These are phyloP conservation scores for Cryptococcus sp. DNA, from an alignment of 1,284 basidiomycete species.

Conservation along the genomic window DNA sequence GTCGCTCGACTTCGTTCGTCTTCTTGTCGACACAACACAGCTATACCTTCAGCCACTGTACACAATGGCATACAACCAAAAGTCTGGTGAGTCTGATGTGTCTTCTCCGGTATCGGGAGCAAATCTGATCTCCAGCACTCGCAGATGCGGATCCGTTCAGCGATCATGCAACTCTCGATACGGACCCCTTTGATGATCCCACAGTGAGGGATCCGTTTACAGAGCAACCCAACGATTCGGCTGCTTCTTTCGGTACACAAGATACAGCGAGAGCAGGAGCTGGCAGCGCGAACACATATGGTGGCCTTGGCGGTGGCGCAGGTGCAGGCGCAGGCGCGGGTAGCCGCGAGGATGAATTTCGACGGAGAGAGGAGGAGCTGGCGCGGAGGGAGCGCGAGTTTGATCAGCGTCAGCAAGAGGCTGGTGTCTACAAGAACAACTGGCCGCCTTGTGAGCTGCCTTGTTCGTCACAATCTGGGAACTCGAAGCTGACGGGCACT, in stretches of 20 bases:
- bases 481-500: not conserved
- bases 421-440: constrained; percentile 46
- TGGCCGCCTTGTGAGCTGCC: constrained; percentile 51
- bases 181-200: constrained; percentile 43
- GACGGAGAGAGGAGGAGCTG: constrained; percentile 36
- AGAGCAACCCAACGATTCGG: constrained; percentile 40
- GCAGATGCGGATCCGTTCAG: constrained; percentile 40
- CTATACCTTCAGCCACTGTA: no score
- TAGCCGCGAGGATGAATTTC: constrained; percentile 43
- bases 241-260: constrained; percentile 43
- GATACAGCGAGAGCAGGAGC: constrained; percentile 21
- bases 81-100: no score
- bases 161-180: constrained; percentile 33
- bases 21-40: no score
- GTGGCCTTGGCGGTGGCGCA: constrained; percentile 16
- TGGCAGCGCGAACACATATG: constrained; percentile 13
- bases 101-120: no score
- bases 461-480: not conserved
- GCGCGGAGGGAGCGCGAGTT: constrained; percentile 34
- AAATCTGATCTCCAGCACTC: no score
- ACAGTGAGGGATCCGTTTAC: constrained; percentile 39
- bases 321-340: constrained; percentile 14
- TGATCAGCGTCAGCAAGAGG: constrained; percentile 33
- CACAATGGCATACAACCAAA: no score
- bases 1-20: no score